phyloP scores from a whole-genome alignment of 2,329 filamentous ascomycete genomes.

The Neoarthrinium moseri region DNA sequence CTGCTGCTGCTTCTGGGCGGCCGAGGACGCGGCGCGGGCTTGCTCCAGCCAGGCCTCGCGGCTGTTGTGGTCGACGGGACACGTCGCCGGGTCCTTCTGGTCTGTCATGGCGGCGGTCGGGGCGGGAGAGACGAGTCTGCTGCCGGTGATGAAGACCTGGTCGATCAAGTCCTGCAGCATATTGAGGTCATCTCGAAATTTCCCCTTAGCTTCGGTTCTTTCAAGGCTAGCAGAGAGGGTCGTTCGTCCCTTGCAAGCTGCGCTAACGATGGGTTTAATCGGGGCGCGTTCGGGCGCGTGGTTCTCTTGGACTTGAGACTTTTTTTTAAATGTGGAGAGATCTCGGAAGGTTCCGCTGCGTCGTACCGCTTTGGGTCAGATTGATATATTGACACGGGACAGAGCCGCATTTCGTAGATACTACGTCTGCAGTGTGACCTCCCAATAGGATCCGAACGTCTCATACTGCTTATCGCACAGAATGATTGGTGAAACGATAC shows the following conservation, averaged over 20 bases:
- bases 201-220: slow-evolving; percentile 1
- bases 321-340: slow-evolving; percentile 1
- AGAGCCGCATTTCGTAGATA: too few species aligned
- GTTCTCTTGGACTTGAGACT: not conserved
- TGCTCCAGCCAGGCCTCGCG: slow-evolving; percentile 83
- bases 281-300: not conserved
- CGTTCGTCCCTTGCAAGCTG: not conserved
- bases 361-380: not conserved
- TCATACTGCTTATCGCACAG: too few species aligned
- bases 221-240: not conserved
- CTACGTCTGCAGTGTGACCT: too few species aligned
- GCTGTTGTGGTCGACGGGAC: slow-evolving; percentile 88
- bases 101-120: not conserved
- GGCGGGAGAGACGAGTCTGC: not conserved
- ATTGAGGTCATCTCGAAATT: slow-evolving; percentile 8
- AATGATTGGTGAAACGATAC: too few species aligned
- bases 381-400: not conserved
- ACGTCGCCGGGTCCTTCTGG: slow-evolving; percentile 13
- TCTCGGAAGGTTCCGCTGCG: not conserved
- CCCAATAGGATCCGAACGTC: too few species aligned
- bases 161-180: slow-evolving; percentile 15
- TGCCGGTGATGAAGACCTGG: slow-evolving; percentile 13
- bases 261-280: not conserved
- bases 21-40: slow-evolving; percentile 49
- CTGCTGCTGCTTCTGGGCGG: slow-evolving; percentile 24